These are phyloP conservation scores for Claviceps capensis DNA, from an alignment of 2,329 filamentous ascomycete genomes.

Conservation along the genomic window DNA sequence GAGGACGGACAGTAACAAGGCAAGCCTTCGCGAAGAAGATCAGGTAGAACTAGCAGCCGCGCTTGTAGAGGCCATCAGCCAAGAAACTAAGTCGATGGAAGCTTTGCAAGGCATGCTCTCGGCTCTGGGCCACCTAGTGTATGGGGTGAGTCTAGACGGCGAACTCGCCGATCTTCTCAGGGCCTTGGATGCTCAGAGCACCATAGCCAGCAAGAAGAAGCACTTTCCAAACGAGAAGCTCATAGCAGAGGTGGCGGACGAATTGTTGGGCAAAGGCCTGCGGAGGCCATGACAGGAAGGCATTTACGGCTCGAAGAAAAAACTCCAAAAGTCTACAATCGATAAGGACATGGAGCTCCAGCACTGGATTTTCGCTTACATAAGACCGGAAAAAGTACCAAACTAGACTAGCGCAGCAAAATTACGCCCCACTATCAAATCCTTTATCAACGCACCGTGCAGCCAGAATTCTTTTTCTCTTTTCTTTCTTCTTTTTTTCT, in stretches of 20 bases:
- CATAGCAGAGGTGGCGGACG: constrained; percentile 38
- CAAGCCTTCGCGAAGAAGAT: constrained; percentile 51
- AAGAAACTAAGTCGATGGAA: constrained; percentile 50
- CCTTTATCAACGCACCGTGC: constrained; percentile 13
- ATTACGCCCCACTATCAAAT: neutral
- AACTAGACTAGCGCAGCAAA: constrained; percentile 11
- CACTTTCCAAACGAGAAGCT: constrained; percentile 44
- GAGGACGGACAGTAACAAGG: constrained; percentile 41
- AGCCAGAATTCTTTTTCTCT: constrained; percentile 18
- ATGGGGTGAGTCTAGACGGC: constrained; percentile 53
- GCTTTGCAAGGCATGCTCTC: constrained; percentile 65
- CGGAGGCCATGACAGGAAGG: constrained; percentile 15
- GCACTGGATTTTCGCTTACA: neutral
- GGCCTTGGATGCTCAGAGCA: constrained; percentile 59
- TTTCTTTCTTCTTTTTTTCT: constrained; percentile 29
- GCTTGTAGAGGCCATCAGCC: constrained; percentile 56
- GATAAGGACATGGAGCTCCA: neutral
- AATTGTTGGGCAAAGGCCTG: constrained; percentile 38
- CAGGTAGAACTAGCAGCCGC: constrained; percentile 75
- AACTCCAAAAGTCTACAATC: neutral
- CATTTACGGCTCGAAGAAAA: neutral
- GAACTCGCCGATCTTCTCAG: constrained; percentile 69
- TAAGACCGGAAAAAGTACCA: neutral
- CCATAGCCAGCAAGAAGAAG: constrained; percentile 44
- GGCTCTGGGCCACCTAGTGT: constrained; percentile 63